Base-by-base conservation (phyloP, 2,329 filamentous ascomycete genomes). In the Chrysoporthe puriensis region DNA sequence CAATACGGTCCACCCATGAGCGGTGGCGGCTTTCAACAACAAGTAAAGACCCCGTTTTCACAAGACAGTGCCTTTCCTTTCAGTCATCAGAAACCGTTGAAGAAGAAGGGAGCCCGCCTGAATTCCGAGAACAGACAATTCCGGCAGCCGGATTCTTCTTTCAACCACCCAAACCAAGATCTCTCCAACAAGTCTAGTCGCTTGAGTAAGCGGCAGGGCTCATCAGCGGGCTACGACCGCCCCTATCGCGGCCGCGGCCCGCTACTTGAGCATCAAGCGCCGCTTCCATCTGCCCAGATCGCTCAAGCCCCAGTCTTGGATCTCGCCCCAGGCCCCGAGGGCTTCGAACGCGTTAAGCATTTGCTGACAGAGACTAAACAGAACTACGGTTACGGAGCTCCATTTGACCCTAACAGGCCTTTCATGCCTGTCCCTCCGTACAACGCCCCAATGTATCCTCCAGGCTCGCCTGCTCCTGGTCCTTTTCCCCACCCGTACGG, bases 271-370 rank as follows among this genome's bases (percentile, higher is more conserved):
- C 59, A 66, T 40, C 68, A 63, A 56, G 32, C 34, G 67, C 75
- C 71, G 73, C 74, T 74, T 48, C 66, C 73, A 44, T 64, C 71
- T 75, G 69, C 69, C 50, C 72, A 73, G 36, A 32, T 70, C 40
- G 32, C 52, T 52, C 59, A 59, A 42, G 63, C 42, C 16, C 26
- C 67, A 46, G 59, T 61, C 46, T 56, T 70, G 62, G 87, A 92
- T 80, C 79, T 94, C 68, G 89, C 90, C 71, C 91, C 91, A 69
- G 87, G 68, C 50, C 65, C 89, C 75, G 87, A 88, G 75, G 85
- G 89, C 72, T 93, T 90, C 85, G 90, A 94, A 78, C 85, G 89
- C 72, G 92, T 91, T 85, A 90, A 95, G 78, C 84, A 86, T 72
- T 85, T 86, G 87, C 91, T 94, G 84, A 93, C 88, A 75, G 80